Conservation (phyloP, 352 stramenopile species). For the Phytophthora quininea region DNA sequence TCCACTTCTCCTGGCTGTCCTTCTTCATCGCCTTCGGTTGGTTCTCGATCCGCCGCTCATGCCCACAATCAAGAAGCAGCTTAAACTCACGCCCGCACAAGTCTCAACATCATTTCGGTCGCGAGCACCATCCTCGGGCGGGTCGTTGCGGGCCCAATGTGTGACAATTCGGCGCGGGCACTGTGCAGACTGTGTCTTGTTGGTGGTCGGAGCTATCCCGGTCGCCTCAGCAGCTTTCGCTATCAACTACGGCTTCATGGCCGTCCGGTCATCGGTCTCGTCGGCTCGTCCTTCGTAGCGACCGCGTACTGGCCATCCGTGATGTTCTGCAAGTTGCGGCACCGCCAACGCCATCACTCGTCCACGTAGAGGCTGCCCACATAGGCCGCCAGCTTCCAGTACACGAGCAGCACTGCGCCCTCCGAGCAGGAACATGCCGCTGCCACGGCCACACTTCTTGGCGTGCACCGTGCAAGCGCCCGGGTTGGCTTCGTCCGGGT, state of each 20-base stretch:
- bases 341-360: slow-evolving; percentile 92
- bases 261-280: slow-evolving; percentile 92
- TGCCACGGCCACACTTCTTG: slow-evolving; percentile 85
- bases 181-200: slow-evolving; percentile 77
- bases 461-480: slow-evolving; percentile 85
- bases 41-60: slow-evolving; percentile 95
- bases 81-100: slow-evolving; percentile 84
- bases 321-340: slow-evolving; percentile 95
- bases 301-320: slow-evolving; percentile 93
- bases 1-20: slow-evolving; percentile 92
- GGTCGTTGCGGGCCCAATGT: slow-evolving; percentile 90
- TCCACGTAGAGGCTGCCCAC: slow-evolving; percentile 87
- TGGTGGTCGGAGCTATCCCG: slow-evolving; percentile 83
- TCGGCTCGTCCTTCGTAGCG: slow-evolving; percentile 92
- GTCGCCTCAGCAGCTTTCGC: slow-evolving; percentile 84
- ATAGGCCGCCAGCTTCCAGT: slow-evolving; percentile 87
- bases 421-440: slow-evolving; percentile 84
- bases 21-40: slow-evolving; percentile 96
- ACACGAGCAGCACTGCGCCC: slow-evolving; percentile 84
- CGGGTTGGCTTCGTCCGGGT: slow-evolving; percentile 80
- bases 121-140: slow-evolving; percentile 91
- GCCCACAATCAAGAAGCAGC: slow-evolving; percentile 85
- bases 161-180: slow-evolving; percentile 90
- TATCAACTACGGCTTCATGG: slow-evolving; percentile 73
- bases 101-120: slow-evolving; percentile 92